Percentiles rank a stretch among this genome's conserved stretches.
phyloP scores from a whole-genome alignment of 768 basidiomycete species.

The Suillus paluster region DNA sequence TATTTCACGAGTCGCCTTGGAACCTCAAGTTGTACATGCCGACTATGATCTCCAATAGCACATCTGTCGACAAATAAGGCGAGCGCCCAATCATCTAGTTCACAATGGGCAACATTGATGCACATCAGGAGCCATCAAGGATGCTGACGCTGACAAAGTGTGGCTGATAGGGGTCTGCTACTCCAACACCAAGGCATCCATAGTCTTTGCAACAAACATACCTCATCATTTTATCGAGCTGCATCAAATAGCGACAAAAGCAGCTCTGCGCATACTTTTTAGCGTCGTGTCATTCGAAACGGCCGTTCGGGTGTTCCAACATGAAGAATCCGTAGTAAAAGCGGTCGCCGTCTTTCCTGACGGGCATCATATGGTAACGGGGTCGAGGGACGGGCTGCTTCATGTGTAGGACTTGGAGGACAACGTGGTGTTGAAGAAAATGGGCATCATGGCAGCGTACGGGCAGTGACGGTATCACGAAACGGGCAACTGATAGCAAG shows the following conservation, averaged over 20 bases:
- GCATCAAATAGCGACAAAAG: no score
- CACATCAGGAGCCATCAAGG: no score
- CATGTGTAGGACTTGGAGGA: background rate
- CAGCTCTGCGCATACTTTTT: no score
- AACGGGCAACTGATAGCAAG: no score
- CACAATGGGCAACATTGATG: background rate
- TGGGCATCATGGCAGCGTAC: background rate
- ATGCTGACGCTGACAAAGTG: no score
- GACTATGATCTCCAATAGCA: background rate
- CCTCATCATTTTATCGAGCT: no score
- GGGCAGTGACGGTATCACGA: background rate
- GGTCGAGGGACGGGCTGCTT: background rate
- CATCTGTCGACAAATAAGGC: background rate
- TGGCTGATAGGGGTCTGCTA: no score
- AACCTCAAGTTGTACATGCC: background rate
- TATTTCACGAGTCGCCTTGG: background rate
- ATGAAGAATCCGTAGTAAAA: background rate
- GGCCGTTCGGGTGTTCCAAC: background rate
- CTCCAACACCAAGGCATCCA: no score
- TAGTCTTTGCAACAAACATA: no score
- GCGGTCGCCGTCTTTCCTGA: background rate
- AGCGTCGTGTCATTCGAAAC: no score
- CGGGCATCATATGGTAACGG: background rate
- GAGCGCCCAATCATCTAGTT: background rate
- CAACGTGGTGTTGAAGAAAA: background rate